Evolutionary conservation across 2,329 filamentous ascomycete species (phyloP), one percentile per base, ranked within the genome.

Genomic region (Arthrobotrys iridis): DNA sequence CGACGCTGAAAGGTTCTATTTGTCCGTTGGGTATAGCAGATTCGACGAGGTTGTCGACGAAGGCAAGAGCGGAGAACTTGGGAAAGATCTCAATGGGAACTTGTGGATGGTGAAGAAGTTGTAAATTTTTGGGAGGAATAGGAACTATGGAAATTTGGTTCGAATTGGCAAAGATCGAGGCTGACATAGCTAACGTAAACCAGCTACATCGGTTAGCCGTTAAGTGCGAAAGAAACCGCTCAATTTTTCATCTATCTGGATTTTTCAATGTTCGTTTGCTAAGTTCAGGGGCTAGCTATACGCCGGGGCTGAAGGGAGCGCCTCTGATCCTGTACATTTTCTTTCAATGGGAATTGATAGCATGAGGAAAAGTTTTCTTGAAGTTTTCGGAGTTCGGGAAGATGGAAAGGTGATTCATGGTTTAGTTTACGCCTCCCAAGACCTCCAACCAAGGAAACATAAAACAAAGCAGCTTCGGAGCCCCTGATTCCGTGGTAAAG

Each of bases 1-100:
- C 1, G 73, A 78, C 7, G 81, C 79, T 5, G 57, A 60, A 26
- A 71, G 35, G 46, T 77, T 74, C 37, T 77, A 76, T 50, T 24
- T 60, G 37, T 65, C 64, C 2, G 40, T 76, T 57, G 76, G 76
- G 45, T 77, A 66, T 46, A 70, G 26, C 22, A 62, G 66, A 15
- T 70, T 71, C 40, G 57, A 57, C 15, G 58, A 60, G 4, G 65
- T 76, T 6, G 48, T 76, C 11, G 72, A 76, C 40, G 72, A 52
- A 37, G 72, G 72, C 18, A 68, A 64, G 46, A 76, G 72, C 15
- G 72, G 72, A 13, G 26, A 76, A 33, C 11, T 13, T 50, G 72
- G 72, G 7, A 76, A 63, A 48, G 65, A 71, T 18, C 24, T 26
- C 1, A 71, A 75, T 28, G 71, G 71, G 5, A 71, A 63, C 20